Percentiles rank a stretch among this genome's conserved stretches.
These are phyloP conservation scores for Tylopilus felleus DNA, from an alignment of 768 basidiomycete species.

Conservation along the genomic window DNA sequence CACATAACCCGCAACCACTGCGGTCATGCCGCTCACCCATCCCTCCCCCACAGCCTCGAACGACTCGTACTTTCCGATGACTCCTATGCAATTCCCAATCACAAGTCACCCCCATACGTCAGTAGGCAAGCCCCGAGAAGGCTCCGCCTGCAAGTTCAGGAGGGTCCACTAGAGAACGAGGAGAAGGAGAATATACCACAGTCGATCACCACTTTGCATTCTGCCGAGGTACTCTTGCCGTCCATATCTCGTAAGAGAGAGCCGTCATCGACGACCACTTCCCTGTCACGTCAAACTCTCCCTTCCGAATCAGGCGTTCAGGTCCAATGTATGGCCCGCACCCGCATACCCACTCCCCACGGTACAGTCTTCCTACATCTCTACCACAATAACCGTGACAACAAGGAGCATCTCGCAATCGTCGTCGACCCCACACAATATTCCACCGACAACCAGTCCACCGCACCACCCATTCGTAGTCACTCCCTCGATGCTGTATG, in stretches of 20 bases:
- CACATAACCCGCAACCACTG: constrained; percentile 85
- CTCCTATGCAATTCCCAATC: constrained; percentile 33
- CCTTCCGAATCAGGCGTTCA: constrained; percentile 36
- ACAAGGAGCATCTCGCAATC: constrained; percentile 94
- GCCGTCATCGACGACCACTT: constrained; percentile 4
- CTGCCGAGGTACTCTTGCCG: constrained; percentile 35
- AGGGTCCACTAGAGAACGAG: constrained; percentile 26
- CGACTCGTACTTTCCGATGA: constrained; percentile 51
- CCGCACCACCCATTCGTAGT: constrained; percentile 70
- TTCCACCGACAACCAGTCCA: constrained; percentile 36
- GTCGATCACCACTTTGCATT: neutral
- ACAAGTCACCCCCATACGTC: constrained; percentile 55
- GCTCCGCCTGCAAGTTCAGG: constrained; percentile 43
- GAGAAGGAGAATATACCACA: constrained; percentile 52
- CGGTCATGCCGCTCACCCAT: constrained; percentile 69
- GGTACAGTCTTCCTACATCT: constrained; percentile 91
- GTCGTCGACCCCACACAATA: constrained; percentile 92
- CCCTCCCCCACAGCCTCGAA: constrained; percentile 43
- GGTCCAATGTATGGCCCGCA: constrained; percentile 94
- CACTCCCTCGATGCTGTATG: constrained; percentile 78
- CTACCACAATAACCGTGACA: constrained; percentile 90
- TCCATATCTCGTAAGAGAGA: constrained; percentile 40
- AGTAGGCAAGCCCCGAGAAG: constrained; percentile 76
- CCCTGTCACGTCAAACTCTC: neutral
- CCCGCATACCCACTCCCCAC: constrained; percentile 94